phyloP scores from a whole-genome alignment of 2,329 filamentous ascomycete genomes.

The Pseudogymnoascus sp. region DNA sequence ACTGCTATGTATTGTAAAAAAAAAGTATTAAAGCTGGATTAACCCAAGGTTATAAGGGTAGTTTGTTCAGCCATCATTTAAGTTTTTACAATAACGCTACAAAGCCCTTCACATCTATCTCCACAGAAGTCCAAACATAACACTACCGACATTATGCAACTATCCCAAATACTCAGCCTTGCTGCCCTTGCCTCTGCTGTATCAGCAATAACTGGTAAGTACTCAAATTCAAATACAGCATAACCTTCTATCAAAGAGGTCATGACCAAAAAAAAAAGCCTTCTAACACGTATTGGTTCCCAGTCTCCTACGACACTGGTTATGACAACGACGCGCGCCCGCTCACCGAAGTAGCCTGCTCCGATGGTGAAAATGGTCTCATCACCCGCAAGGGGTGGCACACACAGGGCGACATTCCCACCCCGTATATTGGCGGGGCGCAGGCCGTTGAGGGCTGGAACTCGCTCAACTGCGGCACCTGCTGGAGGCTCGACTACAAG shows the following conservation, averaged over 20 bases:
- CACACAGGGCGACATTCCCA: constrained; percentile 43
- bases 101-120: neutral
- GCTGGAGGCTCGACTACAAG: constrained; percentile 49
- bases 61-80: neutral
- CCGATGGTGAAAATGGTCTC: constrained; percentile 60
- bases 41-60: neutral
- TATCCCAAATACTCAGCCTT: neutral
- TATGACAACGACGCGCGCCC: constrained; percentile 57
- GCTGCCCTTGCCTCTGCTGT: neutral
- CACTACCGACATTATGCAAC: neutral
- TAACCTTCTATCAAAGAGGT: neutral
- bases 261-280: neutral
- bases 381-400: constrained; percentile 52
- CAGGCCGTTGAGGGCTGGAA: constrained; percentile 49
- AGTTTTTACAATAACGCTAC: neutral
- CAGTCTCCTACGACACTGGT: constrained; percentile 62
- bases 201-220: neutral
- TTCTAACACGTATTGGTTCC: neutral
- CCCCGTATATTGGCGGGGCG: constrained; percentile 48
- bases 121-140: neutral
- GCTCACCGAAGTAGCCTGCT: constrained; percentile 56
- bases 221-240: neutral
- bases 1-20: neutral
- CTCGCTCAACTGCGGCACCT: constrained; percentile 48
- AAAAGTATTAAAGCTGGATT: neutral